Conservation (phyloP, 805 yeast species). For the Ogataea angusta region DNA sequence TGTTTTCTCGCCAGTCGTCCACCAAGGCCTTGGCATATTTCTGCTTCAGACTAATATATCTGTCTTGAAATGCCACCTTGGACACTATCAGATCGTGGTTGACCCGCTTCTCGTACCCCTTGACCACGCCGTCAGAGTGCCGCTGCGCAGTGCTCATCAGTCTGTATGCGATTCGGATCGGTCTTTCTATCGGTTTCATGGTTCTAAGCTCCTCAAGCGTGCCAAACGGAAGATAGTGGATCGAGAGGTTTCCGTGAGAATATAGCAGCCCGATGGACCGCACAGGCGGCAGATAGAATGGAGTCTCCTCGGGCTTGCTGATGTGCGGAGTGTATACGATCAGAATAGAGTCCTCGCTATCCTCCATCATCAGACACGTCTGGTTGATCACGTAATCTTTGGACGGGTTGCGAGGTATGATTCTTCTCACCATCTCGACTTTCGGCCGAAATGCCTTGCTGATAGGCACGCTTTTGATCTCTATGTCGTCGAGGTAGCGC, state of each 20-base stretch:
- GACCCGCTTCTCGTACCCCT: slow-evolving; percentile 85
- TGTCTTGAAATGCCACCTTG: slow-evolving; percentile 76
- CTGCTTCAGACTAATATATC: slow-evolving; percentile 76
- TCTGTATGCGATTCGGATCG: slow-evolving; percentile 77
- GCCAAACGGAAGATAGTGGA: slow-evolving; percentile 70
- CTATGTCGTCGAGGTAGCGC: slow-evolving; percentile 39
- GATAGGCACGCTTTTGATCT: slow-evolving; percentile 36
- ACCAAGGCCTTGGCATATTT: slow-evolving; percentile 74
- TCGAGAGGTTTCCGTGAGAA: slow-evolving; percentile 48
- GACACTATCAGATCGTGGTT: slow-evolving; percentile 84
- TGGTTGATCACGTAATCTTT: slow-evolving; percentile 83
- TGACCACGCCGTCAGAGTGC: slow-evolving; percentile 79
- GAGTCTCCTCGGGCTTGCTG: slow-evolving; percentile 53
- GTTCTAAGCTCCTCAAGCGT: slow-evolving; percentile 27
- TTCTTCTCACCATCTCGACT: slow-evolving; percentile 67
- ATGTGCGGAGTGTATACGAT: slow-evolving; percentile 82
- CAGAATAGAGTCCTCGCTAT: slow-evolving; percentile 41
- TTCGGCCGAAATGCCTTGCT: slow-evolving; percentile 32
- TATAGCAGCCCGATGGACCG: slow-evolving; percentile 70
- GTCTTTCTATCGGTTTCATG: slow-evolving; percentile 51
- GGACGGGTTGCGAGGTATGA: slow-evolving; percentile 88
- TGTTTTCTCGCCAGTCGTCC: slow-evolving; percentile 85
- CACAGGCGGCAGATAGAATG: slow-evolving; percentile 88
- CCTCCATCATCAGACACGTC: slow-evolving; percentile 59
- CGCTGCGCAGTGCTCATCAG: slow-evolving; percentile 75